A percentile compares a stretch with the other conserved stretches of the same genome.
Evolutionary conservation across 2,329 filamentous ascomycete genomes (phyloP).

Genomic region (Cytospora leucostoma): DNA sequence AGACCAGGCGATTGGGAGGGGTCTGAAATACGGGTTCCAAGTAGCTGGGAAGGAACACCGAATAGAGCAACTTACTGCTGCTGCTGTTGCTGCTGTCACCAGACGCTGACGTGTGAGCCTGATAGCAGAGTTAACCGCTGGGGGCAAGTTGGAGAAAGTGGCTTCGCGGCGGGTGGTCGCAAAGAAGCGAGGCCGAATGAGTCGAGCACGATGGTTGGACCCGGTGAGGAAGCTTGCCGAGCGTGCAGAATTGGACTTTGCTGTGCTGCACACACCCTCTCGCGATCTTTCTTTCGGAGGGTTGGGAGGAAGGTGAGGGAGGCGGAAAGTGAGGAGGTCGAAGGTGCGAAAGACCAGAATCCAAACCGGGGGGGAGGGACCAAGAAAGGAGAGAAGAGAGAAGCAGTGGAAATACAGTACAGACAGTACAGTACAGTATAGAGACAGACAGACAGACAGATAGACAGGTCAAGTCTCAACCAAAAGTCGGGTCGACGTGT

Average conservation of each 20-base stretch:
- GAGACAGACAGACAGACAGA: constrained; percentile 15
- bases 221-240: constrained; percentile 20
- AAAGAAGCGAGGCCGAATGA: constrained; percentile 1
- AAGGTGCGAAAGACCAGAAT: constrained; percentile 12
- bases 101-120: constrained; percentile 8
- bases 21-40: neutral
- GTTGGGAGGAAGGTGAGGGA: constrained; percentile 4
- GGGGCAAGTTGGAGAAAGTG: constrained; percentile 13
- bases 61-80: constrained; percentile 11
- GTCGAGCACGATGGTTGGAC: constrained; percentile 12
- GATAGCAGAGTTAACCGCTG: constrained; percentile 4
- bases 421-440: neutral
- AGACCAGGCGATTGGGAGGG: neutral
- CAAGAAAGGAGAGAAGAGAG: constrained; percentile 14
- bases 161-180: constrained; percentile 9
- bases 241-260: constrained; percentile 11
- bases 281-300: constrained; percentile 2
- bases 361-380: constrained; percentile 11
- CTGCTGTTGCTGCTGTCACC: constrained; percentile 11
- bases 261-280: constrained; percentile 23
- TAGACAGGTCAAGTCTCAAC: constrained; percentile 12
- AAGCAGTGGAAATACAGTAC: constrained; percentile 12
- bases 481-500: constrained; percentile 10
- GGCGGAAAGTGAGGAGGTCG: constrained; percentile 13
- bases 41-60: neutral